Evolutionary conservation across 805 yeast genomes (phyloP), one percentile per base, ranked within the genome.

Genomic region (Saccharomycopsis babjevae): DNA sequence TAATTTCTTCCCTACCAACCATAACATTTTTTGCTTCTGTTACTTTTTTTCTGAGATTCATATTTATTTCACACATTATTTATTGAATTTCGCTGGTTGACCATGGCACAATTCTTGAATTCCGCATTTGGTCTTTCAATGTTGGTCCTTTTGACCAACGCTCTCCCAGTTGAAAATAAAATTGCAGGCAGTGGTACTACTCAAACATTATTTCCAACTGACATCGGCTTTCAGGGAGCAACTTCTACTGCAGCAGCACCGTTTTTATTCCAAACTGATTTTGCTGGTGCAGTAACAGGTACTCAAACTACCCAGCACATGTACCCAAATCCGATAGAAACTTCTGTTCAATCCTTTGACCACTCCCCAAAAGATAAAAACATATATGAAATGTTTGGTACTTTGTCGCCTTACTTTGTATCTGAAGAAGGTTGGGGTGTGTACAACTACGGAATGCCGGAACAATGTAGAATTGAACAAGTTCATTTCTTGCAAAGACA

Each of bases 401-500:
- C 57, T 15, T 50, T 60, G 11, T 61, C 65, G 13, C 68, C 68
- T n/a, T 63, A 65, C 61, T 65, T 61, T 39, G 65, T 63, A 11
- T 50, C 59, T 30, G 54, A 60, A 25, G 65, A 60, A 15, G 66
- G 68, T n/a, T 64, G 61, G 60, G 67, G 67, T 11, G 67, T 66
- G 22, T 66, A 63, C 54, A 64, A 66, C 46, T 66, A 65, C 22
- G 64, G 59, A 1, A 55, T 65, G 42, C 67, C 68, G 36, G 74
- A 70, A 6, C 74, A 74, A 54, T 84, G 88, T 71, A 68, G 71
- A 5, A 74, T 84, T 59, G 82, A 81, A 66, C 93, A 87, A 70
- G 88, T 86, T 10, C 90, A 86, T 66, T 72, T 87, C 32, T 72
- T 86, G 58, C 83, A 84, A 66, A 80, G 96, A 68, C 96, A 89